These are phyloP conservation scores for Colletotrichum spinosum DNA, from an alignment of 2,329 filamentous ascomycete genomes.

Conservation along the genomic window DNA sequence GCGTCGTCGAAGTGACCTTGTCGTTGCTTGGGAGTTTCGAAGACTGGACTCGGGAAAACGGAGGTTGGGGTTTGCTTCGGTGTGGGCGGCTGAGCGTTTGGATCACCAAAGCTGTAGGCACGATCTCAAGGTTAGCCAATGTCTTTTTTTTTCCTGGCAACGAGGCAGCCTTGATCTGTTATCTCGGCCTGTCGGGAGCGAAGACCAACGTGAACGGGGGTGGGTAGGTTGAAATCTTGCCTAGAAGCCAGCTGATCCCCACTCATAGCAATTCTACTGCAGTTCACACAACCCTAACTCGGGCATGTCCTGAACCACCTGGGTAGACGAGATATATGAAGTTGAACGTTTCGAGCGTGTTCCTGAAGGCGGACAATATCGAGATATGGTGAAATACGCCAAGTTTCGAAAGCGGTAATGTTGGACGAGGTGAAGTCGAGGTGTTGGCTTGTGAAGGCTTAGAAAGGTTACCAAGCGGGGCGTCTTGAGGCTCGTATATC, in stretches of 20 bases:
- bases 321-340: constrained; percentile 21
- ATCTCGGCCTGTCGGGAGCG: constrained; percentile 25
- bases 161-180: constrained; percentile 20
- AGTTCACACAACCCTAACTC: constrained; percentile 38
- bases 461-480: constrained; percentile 24
- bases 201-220: constrained; percentile 36
- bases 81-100: constrained; percentile 70
- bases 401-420: background rate
- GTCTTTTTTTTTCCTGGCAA: constrained; percentile 31
- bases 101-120: constrained; percentile 69
- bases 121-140: constrained; percentile 49
- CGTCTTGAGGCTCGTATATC: constrained; percentile 36
- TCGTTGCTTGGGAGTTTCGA: constrained; percentile 66
- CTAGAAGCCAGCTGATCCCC: constrained; percentile 68
- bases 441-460: constrained; percentile 22
- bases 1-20: constrained; percentile 61
- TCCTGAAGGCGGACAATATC: background rate
- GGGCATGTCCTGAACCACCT: constrained; percentile 36
- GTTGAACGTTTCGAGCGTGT: constrained; percentile 8
- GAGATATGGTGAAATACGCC: constrained; percentile 1
- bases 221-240: constrained; percentile 50
- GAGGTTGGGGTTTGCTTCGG: constrained; percentile 69
- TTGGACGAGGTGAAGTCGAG: constrained; percentile 15
- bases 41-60: constrained; percentile 64
- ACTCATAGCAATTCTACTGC: constrained; percentile 68